phyloP scores from a whole-genome alignment of 164 flowering plant species.

The grape (Vitis vinifera) region ASM3070453v1 NC_081822.1:1160501-1161000 shows the following conservation, averaged over 20 bases:
- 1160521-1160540: constrained; percentile 50
- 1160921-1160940: no score
- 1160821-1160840: neutral
- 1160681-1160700: constrained; percentile 51
- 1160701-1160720: constrained; percentile 62
- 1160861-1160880: no score
- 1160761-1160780: neutral
- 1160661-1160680: constrained; percentile 79
- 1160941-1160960: no score
- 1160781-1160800: neutral
- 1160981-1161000: no score
- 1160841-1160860: neutral
- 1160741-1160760: neutral
- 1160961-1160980: no score
- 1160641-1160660: constrained; percentile 66
- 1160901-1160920: no score
- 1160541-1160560: constrained; percentile 59
- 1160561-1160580: constrained; percentile 51
- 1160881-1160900: no score
- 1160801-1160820: no score
- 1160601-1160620: constrained; percentile 78
- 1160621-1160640: constrained; percentile 56
- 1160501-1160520: neutral
- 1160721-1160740: constrained; percentile 44
- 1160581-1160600: constrained; percentile 55